phyloP scores from a whole-genome alignment of 2,329 filamentous ascomycete genomes.

The Biscogniauxia marginata region DNA sequence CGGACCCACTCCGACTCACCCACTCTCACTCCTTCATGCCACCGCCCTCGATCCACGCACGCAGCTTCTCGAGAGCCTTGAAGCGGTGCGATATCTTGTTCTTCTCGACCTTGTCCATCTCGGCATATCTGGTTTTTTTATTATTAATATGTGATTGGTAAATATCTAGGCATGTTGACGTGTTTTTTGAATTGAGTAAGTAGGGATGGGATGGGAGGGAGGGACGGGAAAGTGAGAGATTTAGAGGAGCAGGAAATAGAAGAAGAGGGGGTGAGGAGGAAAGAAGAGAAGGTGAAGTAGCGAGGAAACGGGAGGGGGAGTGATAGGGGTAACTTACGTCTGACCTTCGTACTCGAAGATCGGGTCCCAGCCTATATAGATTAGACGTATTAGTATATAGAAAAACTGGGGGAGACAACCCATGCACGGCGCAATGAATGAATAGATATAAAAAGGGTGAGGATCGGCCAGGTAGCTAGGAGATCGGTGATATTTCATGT shows the following conservation, averaged over 20 bases:
- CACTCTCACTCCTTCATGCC: constrained; percentile 23
- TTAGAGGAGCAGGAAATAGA: neutral
- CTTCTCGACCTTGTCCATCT: constrained; percentile 87
- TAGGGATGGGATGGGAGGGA: neutral
- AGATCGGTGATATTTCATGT: neutral
- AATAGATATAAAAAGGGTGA: too few relatives aligned
- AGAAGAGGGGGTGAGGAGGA: neutral
- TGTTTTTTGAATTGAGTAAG: too few relatives aligned
- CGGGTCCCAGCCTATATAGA: constrained; percentile 79
- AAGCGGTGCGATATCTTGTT: constrained; percentile 91
- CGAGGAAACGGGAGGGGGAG: neutral
- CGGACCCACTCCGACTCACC: too few relatives aligned
- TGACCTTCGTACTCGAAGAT: constrained; percentile 91
- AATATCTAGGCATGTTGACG: too few relatives aligned
- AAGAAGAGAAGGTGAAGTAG: neutral
- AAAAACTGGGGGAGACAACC: too few relatives aligned
- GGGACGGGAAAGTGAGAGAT: neutral
- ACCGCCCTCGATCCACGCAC: constrained; percentile 67
- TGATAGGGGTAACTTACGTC: constrained; percentile 61
- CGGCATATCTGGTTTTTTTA: constrained; percentile 63
- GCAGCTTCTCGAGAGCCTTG: constrained; percentile 83
- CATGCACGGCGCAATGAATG: too few relatives aligned
- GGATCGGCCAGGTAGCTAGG: too few relatives aligned
- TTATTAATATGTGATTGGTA: too few relatives aligned
- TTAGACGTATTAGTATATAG: neutral